Base-by-base conservation (phyloP, 2,329 filamentous ascomycete genomes). In the Niveomyces coronatus region DNA sequence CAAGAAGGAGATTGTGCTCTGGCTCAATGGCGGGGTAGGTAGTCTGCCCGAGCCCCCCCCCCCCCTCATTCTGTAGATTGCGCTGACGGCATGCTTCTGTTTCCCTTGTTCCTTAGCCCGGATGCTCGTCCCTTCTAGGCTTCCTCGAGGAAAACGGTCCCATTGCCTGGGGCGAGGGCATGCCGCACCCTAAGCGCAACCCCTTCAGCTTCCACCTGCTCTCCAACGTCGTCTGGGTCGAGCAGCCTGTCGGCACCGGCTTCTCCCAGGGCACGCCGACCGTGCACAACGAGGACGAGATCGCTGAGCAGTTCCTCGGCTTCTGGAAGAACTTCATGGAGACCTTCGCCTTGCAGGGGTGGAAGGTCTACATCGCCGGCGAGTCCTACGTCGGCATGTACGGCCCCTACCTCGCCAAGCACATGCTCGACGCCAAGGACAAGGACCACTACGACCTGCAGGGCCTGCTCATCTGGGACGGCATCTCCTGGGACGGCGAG, bases 121-220 rank as follows among this genome's bases (percentile, higher is more conserved):
- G 70, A 17, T 76, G 70, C 48, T 67, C 65, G 22, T 82, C 77
- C 1, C 65, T 85, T 6, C 70, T 78, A 46, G 82, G 81, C 7
- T 63, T 88, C 2, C 55, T 89, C 9, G 81, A 85, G 35, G 84
- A 89, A 49, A 88, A 86, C 48, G 83, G 85, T 0, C 80, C 83
- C 0, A 81, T 85, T 49, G 41, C 71, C 5, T 85, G 80, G 79
- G 73, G 81, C 52, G 67, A 74, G 10, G 85, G 85, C 23, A 88
- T 81, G 1, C 71, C 67, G 39, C 65, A 67, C 14, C 82, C 82
- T 0, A 65, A 76, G 0, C 60, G 64, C 31, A 87, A 87, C 52
- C 68, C 72, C 0, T 87, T 79, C 62, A 71, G 72, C n/a, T 88
- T 82, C 82, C 74, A 74, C 43, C 81, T 81, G 35, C 58, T 89